Evolutionary conservation across 352 stramenopile genomes (phyloP).

Genomic region (Globisporangium megalacanthum): DNA sequence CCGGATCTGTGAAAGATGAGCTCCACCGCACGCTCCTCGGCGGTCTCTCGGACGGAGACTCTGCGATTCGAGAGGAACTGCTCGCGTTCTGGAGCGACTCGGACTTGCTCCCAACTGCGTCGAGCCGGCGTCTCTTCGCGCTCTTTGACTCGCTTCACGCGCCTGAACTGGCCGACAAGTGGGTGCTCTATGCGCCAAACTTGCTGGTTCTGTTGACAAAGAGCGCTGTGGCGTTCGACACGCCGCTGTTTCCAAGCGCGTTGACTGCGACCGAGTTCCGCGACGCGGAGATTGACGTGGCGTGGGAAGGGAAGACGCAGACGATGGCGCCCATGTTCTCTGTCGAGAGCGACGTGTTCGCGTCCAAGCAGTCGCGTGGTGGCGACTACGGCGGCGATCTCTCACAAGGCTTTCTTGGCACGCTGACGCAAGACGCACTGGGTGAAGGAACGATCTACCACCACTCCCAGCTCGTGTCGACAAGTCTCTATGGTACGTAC

Average conservation of each 20-base stretch:
- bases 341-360: conserved; percentile 55
- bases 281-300: conserved; percentile 55
- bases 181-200: conserved; percentile 66
- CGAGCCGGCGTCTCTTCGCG: conserved; percentile 35
- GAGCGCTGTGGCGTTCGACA: conserved; percentile 21
- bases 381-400: conserved; percentile 2
- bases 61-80: conserved; percentile 27
- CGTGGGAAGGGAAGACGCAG: conserved; percentile 57
- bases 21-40: conserved; percentile 35
- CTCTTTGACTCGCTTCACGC: conserved; percentile 48
- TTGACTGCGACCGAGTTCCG: conserved; percentile 40
- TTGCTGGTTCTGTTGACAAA: conserved; percentile 38
- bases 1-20: conserved; percentile 11
- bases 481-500: conserved; percentile 13
- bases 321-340: conserved; percentile 78
- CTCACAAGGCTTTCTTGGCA: conserved; percentile 10
- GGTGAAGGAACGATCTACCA: conserved; percentile 19
- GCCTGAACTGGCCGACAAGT: conserved; percentile 43
- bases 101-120: conserved; percentile 23
- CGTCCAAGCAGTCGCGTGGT: conserved; percentile 7
- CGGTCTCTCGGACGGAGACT: conserved; percentile 46
- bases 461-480: conserved; percentile 44
- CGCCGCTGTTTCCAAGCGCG: conserved; percentile 42
- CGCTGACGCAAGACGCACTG: conserved; percentile 13
- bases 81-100: conserved; percentile 47